phyloP scores from a whole-genome alignment of 2,329 filamentous ascomycete species.

The Trichoderma sp. region DNA sequence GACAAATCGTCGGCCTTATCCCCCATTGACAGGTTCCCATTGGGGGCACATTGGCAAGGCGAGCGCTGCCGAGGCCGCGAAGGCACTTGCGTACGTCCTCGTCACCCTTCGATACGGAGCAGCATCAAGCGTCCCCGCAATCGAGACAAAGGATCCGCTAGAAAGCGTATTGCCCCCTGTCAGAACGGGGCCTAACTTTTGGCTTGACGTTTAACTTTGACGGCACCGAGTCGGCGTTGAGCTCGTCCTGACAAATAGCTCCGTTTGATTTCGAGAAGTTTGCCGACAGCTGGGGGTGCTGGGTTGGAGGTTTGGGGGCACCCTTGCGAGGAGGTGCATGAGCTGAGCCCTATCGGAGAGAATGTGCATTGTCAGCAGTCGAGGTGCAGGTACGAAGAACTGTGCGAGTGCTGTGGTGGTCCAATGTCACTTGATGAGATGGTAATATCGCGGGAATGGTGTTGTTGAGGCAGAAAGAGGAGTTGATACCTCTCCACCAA shows the following conservation, averaged over 20 bases:
- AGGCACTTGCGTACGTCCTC: constrained; percentile 22
- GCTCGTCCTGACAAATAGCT: too few relatives aligned
- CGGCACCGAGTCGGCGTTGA: not conserved
- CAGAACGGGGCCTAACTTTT: not conserved
- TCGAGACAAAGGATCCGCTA: constrained; percentile 9
- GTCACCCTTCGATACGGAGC: constrained; percentile 4
- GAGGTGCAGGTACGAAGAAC: not conserved
- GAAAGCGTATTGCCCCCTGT: not conserved
- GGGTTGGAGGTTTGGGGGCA: not conserved
- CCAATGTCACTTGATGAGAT: not conserved
- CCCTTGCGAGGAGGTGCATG: not conserved
- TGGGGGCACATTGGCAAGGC: constrained; percentile 3
- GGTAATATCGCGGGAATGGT: not conserved
- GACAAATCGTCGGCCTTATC: not conserved
- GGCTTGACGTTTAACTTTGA: not conserved
- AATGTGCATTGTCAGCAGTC: not conserved
- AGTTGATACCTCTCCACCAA: too few relatives aligned
- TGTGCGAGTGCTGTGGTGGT: too few relatives aligned
- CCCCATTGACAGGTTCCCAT: not conserved
- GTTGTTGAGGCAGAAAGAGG: too few relatives aligned
- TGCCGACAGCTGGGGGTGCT: not conserved
- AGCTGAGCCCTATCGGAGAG: constrained; percentile 12
- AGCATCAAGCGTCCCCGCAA: not conserved
- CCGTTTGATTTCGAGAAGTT: not conserved
- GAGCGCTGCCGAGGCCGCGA: constrained; percentile 7